Base-by-base conservation (phyloP, 495 filamentous ascomycete species). In the Trichocladium uniseriatum region DNA sequence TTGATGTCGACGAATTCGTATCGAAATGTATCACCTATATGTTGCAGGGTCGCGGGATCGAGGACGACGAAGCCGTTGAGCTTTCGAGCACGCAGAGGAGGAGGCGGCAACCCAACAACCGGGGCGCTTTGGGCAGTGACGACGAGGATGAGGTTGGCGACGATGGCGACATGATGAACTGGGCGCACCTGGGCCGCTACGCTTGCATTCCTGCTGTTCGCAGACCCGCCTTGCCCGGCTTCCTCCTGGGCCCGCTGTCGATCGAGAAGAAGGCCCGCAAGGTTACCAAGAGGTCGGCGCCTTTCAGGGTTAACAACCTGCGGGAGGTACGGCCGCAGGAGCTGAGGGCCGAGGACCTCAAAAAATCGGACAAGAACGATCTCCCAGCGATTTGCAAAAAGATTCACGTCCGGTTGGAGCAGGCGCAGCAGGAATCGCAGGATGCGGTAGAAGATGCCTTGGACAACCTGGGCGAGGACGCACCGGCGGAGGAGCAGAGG, bases 1-100 rank as follows among this genome's bases (percentile, higher is more conserved):
- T 98, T 20, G 94, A 98, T 57, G 76, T 94, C 0, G 91, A 97
- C 54, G 87, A 95, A 52, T 96, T 97, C 58, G 83, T 97, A 8
- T 86, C 86, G 0, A 95, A 94, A 63, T 91, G 85, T 61, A 86
- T 94, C 39, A 77, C 75, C 1, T 97, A 83, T 61, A 98, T 98
- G 94, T 77, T 79, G 13, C 67, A 73, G 10, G 82, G 80, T 59
- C 52, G 64, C 7, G 69, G 69, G 1, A 67, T 72, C 31, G 63
- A 63, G 2, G 60, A 69, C 29, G 68, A 71, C 27, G 54, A 68
- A 4, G 66, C 68, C 5, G 53, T 56, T 3, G 71, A 70, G 48
- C 61, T 73, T 18, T 68, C 70, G 5, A 62, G 62, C 49, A 79
- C 71, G 0, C 74, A 77, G 48, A 61, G 72, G 32, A 60, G 67